These are phyloP conservation scores for Zygnema circumcarinatum DNA, from an alignment of 139 green algal genomes.

Conservation along the genomic window DNA sequence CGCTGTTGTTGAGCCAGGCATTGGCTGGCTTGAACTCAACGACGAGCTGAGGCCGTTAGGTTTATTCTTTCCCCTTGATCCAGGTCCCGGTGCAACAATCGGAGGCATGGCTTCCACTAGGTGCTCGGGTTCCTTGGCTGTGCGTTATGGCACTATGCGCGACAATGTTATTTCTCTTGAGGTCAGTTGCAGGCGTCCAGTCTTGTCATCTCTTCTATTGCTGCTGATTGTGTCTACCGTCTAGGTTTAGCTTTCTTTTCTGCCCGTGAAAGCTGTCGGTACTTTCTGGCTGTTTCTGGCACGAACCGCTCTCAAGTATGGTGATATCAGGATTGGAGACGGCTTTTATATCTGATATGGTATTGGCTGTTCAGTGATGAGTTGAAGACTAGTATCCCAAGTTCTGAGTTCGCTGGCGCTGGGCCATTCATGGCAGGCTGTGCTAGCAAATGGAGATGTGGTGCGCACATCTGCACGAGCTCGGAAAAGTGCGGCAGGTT, in stretches of 20 bases:
- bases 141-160: conserved; percentile 63
- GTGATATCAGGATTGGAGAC: too few species aligned
- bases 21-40: conserved; percentile 64
- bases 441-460: conserved; percentile 58
- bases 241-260: too few species aligned
- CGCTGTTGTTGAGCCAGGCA: conserved; percentile 52
- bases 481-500: conserved; percentile 58
- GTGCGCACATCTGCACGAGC: conserved; percentile 39
- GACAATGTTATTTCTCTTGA: conserved; percentile 60
- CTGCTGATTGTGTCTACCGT: conserved; percentile 1
- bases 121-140: conserved; percentile 56
- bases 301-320: too few species aligned
- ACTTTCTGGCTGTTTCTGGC: too few species aligned
- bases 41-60: conserved; percentile 33
- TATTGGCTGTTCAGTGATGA: too few species aligned
- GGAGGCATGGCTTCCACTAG: conserved; percentile 58
- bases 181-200: too few species aligned
- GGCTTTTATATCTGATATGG: too few species aligned
- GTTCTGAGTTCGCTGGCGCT: too few species aligned
- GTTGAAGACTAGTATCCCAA: too few species aligned
- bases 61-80: conserved; percentile 63
- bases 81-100: conserved; percentile 59
- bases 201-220: too few species aligned
- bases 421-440: conserved; percentile 18
- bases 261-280: too few species aligned